Percentiles rank a stretch among this genome's conserved stretches.
Evolutionary conservation across 345 rosid genomes (phyloP).

Genomic region (Nasturtium officinale): DNA sequence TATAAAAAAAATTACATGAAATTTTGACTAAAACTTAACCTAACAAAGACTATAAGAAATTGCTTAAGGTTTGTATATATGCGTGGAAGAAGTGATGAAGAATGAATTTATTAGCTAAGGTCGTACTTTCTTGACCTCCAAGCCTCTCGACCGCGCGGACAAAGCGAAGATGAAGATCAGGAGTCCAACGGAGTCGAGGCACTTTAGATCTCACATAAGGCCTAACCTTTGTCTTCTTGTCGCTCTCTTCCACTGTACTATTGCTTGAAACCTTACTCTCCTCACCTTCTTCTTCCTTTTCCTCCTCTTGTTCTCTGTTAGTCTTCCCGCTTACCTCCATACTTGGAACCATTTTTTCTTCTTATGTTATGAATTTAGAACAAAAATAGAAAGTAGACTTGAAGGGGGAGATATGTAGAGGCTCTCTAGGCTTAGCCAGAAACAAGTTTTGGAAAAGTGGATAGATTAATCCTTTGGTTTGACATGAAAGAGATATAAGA

Average conservation of each 20-base stretch:
- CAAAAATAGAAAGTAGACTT: neutral
- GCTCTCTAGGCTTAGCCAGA: slow-evolving; percentile 3
- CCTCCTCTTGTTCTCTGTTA: slow-evolving; percentile 19
- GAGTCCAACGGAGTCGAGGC: slow-evolving; percentile 93
- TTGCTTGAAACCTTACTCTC: slow-evolving; percentile 67
- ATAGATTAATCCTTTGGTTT: slow-evolving; percentile 25
- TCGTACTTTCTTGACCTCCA: slow-evolving; percentile 89
- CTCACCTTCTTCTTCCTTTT: slow-evolving; percentile 47
- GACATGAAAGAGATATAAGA: slow-evolving; percentile 34
- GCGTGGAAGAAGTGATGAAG: neutral
- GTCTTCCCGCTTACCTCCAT: slow-evolving; percentile 17
- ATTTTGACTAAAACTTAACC: neutral
- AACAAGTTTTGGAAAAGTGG: slow-evolving; percentile 9
- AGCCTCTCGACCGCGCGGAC: slow-evolving; percentile 77
- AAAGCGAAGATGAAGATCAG: slow-evolving; percentile 78
- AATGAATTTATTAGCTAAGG: neutral
- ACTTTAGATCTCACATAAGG: slow-evolving; percentile 75
- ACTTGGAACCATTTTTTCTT: slow-evolving; percentile 25
- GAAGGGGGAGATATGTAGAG: neutral
- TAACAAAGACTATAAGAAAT: neutral
- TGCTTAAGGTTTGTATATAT: neutral
- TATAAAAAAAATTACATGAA: neutral
- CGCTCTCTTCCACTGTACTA: slow-evolving; percentile 77
- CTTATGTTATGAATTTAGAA: neutral
- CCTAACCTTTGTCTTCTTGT: slow-evolving; percentile 64